These are phyloP conservation scores for Papiliotrema flavescens DNA, from an alignment of 1,284 basidiomycete genomes.

Conservation along the genomic window DNA sequence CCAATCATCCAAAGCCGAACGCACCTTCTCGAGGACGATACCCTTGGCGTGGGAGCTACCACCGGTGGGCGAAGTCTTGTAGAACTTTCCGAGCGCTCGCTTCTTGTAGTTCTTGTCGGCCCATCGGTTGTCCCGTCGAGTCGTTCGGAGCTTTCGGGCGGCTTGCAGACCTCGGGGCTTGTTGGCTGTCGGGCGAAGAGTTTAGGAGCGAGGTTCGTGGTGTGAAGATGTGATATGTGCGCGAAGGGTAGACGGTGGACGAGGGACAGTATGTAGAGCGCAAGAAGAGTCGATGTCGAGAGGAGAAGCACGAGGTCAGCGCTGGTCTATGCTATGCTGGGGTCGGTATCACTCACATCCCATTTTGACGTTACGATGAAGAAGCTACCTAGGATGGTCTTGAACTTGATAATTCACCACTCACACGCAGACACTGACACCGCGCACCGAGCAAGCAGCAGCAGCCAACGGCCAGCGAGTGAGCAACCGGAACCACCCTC, in stretches of 20 bases:
- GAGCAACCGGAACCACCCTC: no score
- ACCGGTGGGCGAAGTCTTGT: constrained; percentile 99
- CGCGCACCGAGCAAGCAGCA: constrained; percentile 3
- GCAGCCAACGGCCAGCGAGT: no score
- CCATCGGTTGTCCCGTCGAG: constrained; percentile 97
- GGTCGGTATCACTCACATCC: constrained; percentile 42
- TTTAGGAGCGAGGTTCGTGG: neutral
- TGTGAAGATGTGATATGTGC: neutral
- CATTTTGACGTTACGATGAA: constrained; percentile 29
- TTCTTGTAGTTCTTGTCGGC: constrained; percentile 99
- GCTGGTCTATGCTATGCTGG: neutral
- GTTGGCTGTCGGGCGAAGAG: constrained; percentile 56
- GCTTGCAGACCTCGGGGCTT: constrained; percentile 99
- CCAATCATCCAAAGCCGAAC: constrained; percentile 11
- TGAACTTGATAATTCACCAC: constrained; percentile 13
- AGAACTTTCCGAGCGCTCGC: constrained; percentile 98
- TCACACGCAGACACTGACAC: neutral
- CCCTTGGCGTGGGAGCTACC: constrained; percentile 99
- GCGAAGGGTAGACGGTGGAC: neutral
- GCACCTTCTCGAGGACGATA: constrained; percentile 94
- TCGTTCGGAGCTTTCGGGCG: constrained; percentile 94
- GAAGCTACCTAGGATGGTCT: constrained; percentile 14
- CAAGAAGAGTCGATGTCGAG: neutral
- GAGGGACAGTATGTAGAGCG: no score
- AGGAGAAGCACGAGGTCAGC: constrained; percentile 1